These are phyloP conservation scores for Backusella tarrabulga DNA, from an alignment of 192 early-diverging fungal genomes.

Conservation along the genomic window DNA sequence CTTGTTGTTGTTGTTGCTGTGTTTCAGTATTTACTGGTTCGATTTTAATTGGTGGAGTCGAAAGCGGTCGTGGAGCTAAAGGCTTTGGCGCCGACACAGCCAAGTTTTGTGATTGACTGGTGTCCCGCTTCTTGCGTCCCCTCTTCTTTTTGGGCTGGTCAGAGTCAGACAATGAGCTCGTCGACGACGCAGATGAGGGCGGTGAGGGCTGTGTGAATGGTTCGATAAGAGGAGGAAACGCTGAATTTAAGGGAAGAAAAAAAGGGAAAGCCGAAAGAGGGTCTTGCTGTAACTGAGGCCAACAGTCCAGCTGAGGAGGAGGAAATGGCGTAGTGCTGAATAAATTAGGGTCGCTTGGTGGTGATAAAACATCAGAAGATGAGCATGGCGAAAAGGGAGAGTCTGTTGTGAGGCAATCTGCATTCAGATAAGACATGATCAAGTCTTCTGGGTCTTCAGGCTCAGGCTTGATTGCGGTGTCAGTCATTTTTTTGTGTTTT, in stretches of 20 bases:
- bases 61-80: slow-evolving; percentile 33
- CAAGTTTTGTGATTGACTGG: background rate
- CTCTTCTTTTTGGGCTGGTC: slow-evolving; percentile 33
- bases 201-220: background rate
- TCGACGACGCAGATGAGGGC: slow-evolving; percentile 5
- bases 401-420: slow-evolving; percentile 21
- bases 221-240: background rate
- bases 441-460: slow-evolving; percentile 31
- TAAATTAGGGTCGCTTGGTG: background rate
- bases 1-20: background rate
- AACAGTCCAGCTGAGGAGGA: background rate
- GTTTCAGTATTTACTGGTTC: slow-evolving; percentile 4
- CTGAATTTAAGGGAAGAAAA: background rate
- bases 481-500: background rate
- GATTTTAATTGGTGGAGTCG: slow-evolving; percentile 17
- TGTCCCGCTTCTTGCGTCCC: slow-evolving; percentile 31
- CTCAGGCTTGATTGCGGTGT: slow-evolving; percentile 1
- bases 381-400: background rate
- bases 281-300: background rate
- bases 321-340: background rate
- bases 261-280: background rate
- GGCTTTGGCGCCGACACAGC: slow-evolving; percentile 33
- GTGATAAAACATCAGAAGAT: background rate
- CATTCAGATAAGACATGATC: slow-evolving; percentile 30
- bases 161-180: slow-evolving; percentile 15